A percentile compares a stretch with the other conserved stretches of the same genome.
Conservation (phyloP, 2,329 filamentous ascomycete genomes). For the Keithomyces neogunnii region DNA sequence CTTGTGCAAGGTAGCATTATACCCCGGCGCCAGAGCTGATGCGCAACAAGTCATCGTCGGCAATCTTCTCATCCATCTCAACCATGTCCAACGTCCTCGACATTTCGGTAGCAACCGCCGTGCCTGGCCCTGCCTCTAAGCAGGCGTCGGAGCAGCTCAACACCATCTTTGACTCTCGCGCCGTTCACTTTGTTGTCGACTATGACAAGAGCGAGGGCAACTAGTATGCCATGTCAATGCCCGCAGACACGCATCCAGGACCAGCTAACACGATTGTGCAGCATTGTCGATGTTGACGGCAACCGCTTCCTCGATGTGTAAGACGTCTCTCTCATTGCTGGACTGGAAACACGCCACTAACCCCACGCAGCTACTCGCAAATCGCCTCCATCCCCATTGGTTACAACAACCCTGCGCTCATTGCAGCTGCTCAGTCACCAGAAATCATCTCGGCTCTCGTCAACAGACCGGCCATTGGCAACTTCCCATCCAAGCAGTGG, state of each 20-base stretch:
- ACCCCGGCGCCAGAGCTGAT: no score
- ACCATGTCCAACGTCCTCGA: no score
- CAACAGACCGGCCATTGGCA: conserved; percentile 83
- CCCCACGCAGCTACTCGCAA: conserved; percentile 60
- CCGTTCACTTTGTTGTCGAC: conserved; percentile 74
- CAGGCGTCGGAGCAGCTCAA: conserved; percentile 47
- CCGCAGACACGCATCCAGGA: no score
- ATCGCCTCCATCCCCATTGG: conserved; percentile 89
- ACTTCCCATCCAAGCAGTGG: conserved; percentile 86
- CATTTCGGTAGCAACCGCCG: no score
- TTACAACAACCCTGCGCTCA: conserved; percentile 79
- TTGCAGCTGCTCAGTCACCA: conserved; percentile 60
- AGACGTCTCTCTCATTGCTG: conserved; percentile 17
- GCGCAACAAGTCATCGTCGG: no score
- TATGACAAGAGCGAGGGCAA: conserved; percentile 71
- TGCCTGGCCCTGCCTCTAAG: no score
- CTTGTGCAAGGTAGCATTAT: no score
- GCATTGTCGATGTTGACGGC: conserved; percentile 60
- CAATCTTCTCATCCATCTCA: no score
- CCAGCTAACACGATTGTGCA: no score
- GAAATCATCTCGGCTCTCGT: conserved; percentile 76
- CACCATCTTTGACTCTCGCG: conserved; percentile 77
- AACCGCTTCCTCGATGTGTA: conserved; percentile 67
- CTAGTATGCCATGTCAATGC: conserved; percentile 35
- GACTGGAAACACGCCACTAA: background rate